Evolutionary conservation across 306 rosid species (phyloP), one percentile per base, ranked within the genome.

Genomic region (Ochetophila trinervis): DNA sequence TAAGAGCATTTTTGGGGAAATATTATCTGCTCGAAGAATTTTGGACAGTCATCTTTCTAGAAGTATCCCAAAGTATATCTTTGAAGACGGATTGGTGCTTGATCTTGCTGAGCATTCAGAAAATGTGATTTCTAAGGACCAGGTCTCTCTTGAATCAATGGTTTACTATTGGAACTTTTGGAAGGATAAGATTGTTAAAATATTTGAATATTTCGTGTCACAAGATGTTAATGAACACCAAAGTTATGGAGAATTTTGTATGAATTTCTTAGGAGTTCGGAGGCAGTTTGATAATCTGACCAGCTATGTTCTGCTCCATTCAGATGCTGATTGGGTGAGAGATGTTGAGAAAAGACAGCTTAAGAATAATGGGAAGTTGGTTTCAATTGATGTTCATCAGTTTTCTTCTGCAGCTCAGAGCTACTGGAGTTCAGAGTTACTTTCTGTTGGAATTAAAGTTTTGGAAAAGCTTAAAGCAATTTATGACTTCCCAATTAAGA

Each of bases 161-260:
- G 76, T 82, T 60, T 76, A 75, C 82, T 85, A 80, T 76, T 90
- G 95, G 97, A 72, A 75, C 30, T 66, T 79, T 53, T 90, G 95
- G 92, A 90, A 76, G 77, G 85, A 80, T 35, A 76, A 74, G 27
- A 71, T 86, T 32, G 57, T 53, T 16, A 57, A 20, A 10, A 56
- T 87, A 27, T 18, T 82, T 32, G 78, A 84, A 34, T 76, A 50
- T 57, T 85, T 82, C 18, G 49, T 67, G 57, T 70, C 53, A 7
- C 70, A 70, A 50, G 88, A 72, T 12, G 70, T 5, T 15, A 55
- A 60, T 40, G 81, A 68, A 45, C 56, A 72, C 10, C 53, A n/a
- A 37, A 36, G 70, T 21, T 62, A 79, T 63, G 84, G 60, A 2
- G 63, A 74, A 23, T 86, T 90, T 71, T 79, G 88, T 34, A 76